Evolutionary conservation across 306 rosid genomes (phyloP).

Genomic region (Carpinus viminea): DNA sequence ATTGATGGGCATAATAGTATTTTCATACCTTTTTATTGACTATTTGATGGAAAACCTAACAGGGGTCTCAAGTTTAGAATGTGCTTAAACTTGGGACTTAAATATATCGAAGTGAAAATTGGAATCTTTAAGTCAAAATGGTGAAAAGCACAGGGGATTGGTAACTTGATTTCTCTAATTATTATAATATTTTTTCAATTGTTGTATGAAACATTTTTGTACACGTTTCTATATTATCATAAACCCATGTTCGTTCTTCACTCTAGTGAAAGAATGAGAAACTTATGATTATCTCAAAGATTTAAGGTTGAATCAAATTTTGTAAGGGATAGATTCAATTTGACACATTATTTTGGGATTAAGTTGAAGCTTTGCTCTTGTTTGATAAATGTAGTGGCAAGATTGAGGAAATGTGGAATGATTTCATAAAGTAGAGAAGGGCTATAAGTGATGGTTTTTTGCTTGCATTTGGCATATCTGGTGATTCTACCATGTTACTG

Average conservation of each 20-base stretch:
- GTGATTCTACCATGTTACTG: background rate
- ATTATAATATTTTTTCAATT: background rate
- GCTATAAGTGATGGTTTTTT: background rate
- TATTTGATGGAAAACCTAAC: too few relatives aligned
- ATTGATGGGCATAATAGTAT: too few relatives aligned
- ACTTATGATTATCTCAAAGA: background rate
- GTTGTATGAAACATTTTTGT: background rate
- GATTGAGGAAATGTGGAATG: background rate
- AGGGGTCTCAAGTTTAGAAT: too few relatives aligned
- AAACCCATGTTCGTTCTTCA: background rate
- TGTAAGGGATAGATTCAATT: background rate
- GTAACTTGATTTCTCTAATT: background rate
- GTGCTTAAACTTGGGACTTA: too few relatives aligned
- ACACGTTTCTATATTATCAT: background rate
- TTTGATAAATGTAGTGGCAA: background rate
- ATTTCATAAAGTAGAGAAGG: background rate
- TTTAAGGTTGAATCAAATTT: background rate
- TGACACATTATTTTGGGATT: background rate
- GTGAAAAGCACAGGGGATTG: too few relatives aligned
- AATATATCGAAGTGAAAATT: too few relatives aligned
- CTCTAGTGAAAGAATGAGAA: background rate
- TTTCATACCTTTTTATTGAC: too few relatives aligned
- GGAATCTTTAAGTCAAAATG: too few relatives aligned
- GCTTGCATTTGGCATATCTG: background rate
- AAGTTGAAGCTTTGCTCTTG: background rate